These are phyloP conservation scores for Sarcomyxa edulis DNA, from an alignment of 768 basidiomycete species.

Conservation along the genomic window DNA sequence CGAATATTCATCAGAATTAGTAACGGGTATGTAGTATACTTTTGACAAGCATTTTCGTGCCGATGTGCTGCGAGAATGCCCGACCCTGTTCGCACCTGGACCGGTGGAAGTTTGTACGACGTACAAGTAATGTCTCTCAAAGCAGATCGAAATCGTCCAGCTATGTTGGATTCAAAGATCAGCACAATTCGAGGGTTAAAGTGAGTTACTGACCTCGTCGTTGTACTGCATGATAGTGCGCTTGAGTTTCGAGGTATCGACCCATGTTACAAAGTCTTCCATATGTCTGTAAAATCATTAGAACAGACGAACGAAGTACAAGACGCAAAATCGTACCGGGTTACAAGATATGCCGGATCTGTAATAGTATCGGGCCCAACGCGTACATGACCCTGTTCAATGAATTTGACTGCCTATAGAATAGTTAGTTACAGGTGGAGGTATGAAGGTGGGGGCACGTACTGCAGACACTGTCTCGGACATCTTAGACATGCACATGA, in stretches of 20 bases:
- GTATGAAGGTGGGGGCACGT: conserved; percentile 28
- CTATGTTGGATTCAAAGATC: conserved; percentile 29
- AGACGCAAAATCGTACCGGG: conserved; percentile 44
- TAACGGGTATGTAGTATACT: too few relatives aligned
- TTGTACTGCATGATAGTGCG: conserved; percentile 94
- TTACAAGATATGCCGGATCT: conserved; percentile 94
- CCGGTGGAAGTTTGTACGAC: too few relatives aligned
- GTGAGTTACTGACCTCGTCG: conserved; percentile 66
- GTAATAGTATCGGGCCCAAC: conserved; percentile 95
- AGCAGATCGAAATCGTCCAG: conserved; percentile 93
- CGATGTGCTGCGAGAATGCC: too few relatives aligned
- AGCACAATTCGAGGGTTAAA: neutral
- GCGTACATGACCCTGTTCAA: conserved; percentile 97
- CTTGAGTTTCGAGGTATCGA: conserved; percentile 95
- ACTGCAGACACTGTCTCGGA: conserved; percentile 92
- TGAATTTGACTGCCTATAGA: conserved; percentile 88
- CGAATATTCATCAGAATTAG: too few relatives aligned
- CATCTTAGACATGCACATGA: conserved; percentile 93
- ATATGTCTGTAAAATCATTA: conserved; percentile 63
- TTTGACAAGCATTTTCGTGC: too few relatives aligned
- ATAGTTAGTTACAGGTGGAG: conserved; percentile 4
- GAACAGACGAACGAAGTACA: conserved; percentile 4
- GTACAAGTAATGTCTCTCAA: too few relatives aligned
- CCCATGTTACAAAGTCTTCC: conserved; percentile 99
- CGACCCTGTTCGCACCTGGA: too few relatives aligned